Percentiles rank a stretch among this genome's conserved stretches.
phyloP scores from a whole-genome alignment of 352 stramenopile genomes.

The Globisporangium irregulare region DNA sequence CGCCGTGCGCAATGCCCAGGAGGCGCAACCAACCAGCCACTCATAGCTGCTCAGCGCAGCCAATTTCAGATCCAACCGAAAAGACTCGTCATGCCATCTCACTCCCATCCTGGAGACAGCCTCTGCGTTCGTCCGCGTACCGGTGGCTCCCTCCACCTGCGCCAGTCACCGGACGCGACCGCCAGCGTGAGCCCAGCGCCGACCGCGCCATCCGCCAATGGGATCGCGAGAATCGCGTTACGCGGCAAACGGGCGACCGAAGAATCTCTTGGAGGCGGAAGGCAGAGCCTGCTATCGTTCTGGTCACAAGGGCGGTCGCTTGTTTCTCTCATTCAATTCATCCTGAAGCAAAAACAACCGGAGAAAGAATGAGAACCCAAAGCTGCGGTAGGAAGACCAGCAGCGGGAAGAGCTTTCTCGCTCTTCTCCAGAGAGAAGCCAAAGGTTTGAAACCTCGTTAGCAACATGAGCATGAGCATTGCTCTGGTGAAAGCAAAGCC shows the following conservation, averaged over 20 bases:
- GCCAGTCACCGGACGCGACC: neutral
- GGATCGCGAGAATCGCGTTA: neutral
- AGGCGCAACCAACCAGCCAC: neutral
- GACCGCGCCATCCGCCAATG: constrained; percentile 4
- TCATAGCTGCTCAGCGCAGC: neutral
- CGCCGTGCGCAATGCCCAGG: neutral
- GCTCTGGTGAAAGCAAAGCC: no score
- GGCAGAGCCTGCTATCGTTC: neutral
- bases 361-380: neutral
- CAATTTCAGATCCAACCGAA: neutral
- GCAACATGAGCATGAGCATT: neutral
- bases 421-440: no score
- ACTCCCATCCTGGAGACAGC: neutral
- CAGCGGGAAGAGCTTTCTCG: neutral
- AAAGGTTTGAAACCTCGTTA: neutral
- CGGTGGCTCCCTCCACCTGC: no score
- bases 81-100: neutral
- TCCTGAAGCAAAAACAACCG: neutral
- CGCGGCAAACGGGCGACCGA: neutral
- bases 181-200: neutral
- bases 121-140: neutral
- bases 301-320: neutral
- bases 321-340: neutral
- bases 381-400: neutral
- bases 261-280: neutral